These are phyloP conservation scores for Aquilaria sinensis DNA, from an alignment of 345 rosid genomes.

Conservation along the genomic window DNA sequence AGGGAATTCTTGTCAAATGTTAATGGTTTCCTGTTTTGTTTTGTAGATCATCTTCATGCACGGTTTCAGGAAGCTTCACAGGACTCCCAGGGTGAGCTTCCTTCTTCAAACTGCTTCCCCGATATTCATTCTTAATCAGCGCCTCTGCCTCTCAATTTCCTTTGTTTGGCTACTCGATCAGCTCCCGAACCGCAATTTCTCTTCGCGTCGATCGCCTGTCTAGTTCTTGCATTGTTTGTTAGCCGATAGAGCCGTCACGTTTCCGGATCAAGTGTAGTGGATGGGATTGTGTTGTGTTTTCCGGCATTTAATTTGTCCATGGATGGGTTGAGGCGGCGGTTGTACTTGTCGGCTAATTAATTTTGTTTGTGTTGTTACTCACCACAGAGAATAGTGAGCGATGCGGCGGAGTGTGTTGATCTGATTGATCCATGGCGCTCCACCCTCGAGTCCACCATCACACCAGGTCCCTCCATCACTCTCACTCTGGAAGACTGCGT, in stretches of 20 bases:
- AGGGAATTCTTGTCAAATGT: no score
- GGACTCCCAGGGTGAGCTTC: conserved; percentile 5
- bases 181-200: not conserved
- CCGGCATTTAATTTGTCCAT: no score
- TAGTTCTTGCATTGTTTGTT: not conserved
- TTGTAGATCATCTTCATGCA: conserved; percentile 39
- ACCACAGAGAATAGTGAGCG: conserved; percentile 25
- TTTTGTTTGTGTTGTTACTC: no score
- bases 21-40: not conserved
- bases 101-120: conserved; percentile 1
- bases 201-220: not conserved
- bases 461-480: conserved; percentile 17
- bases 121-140: not conserved
- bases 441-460: conserved; percentile 30
- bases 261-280: no score
- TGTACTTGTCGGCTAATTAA: not conserved
- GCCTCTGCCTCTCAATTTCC: not conserved
- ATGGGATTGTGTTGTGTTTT: not conserved
- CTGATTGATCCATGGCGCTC: conserved; percentile 48
- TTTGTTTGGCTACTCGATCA: no score
- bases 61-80: conserved; percentile 26
- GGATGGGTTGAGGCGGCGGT: no score
- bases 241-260: no score
- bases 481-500: conserved; percentile 23
- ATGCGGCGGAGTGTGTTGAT: conserved; percentile 27